Percentiles rank a stretch among this genome's conserved stretches.
Conservation (phyloP, 176 grass and related monocot genomes). For the barley (Hordeum vulgare) region MorexV3_pseudomolecules_assembly NC_058519.1:164515517-164516016, state of each 20-base stretch:
- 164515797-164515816: slow-evolving; percentile 43
- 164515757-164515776: slow-evolving; percentile 44
- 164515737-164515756: slow-evolving; percentile 19
- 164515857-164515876: background rate
- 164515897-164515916: background rate
- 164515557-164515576: slow-evolving; percentile 15
- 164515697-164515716: background rate
- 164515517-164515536: slow-evolving; percentile 26
- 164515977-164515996: background rate
- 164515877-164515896: background rate
- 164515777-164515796: slow-evolving; percentile 44
- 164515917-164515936: background rate
- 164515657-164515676: slow-evolving; percentile 13
- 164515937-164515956: background rate
- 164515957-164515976: background rate
- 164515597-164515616: background rate
- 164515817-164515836: background rate
- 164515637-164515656: slow-evolving; percentile 6
- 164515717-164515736: background rate
- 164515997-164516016: background rate
- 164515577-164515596: slow-evolving; percentile 37
- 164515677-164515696: background rate
- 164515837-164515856: background rate
- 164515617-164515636: background rate
- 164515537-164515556: background rate